Evolutionary conservation across 495 filamentous ascomycete genomes (phyloP).

Genomic region (Filosporella fistucella): DNA sequence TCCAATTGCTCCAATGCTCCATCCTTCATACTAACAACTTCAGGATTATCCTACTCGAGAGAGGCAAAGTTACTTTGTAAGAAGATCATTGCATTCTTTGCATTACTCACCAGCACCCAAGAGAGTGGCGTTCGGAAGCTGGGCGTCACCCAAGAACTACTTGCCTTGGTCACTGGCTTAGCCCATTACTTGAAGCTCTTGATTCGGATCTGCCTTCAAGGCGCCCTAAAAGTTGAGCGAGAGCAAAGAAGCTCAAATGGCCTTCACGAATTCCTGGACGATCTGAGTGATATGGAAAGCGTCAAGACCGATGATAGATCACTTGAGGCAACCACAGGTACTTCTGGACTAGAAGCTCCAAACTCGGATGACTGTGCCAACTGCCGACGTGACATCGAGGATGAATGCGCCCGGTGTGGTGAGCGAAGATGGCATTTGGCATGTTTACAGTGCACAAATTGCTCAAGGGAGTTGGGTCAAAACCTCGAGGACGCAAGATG

Average conservation of each 20-base stretch:
- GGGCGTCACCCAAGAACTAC: constrained; percentile 93
- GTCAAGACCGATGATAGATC: constrained; percentile 67
- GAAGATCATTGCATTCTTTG: constrained; percentile 98
- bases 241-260: constrained; percentile 71
- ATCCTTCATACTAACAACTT: constrained; percentile 11
- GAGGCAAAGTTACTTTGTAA: constrained; percentile 98
- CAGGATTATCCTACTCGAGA: constrained; percentile 83
- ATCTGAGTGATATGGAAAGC: constrained; percentile 69
- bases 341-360: constrained; percentile 67
- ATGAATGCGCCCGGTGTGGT: constrained; percentile 73
- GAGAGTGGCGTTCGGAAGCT: constrained; percentile 82
- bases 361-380: constrained; percentile 75
- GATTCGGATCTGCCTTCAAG: constrained; percentile 94
- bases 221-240: constrained; percentile 84
- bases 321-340: constrained; percentile 68
- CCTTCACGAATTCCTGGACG: constrained; percentile 73
- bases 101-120: constrained; percentile 86
- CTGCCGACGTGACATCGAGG: constrained; percentile 87
- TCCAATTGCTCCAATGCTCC: too few relatives aligned
- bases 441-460: constrained; percentile 74
- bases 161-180: constrained; percentile 92
- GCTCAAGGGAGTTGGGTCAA: constrained; percentile 64
- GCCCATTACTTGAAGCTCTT: constrained; percentile 98
- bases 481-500: constrained; percentile 60
- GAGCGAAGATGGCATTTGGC: constrained; percentile 78